phyloP scores from a whole-genome alignment of 768 basidiomycete species.

The Suillus ampliporus region DNA sequence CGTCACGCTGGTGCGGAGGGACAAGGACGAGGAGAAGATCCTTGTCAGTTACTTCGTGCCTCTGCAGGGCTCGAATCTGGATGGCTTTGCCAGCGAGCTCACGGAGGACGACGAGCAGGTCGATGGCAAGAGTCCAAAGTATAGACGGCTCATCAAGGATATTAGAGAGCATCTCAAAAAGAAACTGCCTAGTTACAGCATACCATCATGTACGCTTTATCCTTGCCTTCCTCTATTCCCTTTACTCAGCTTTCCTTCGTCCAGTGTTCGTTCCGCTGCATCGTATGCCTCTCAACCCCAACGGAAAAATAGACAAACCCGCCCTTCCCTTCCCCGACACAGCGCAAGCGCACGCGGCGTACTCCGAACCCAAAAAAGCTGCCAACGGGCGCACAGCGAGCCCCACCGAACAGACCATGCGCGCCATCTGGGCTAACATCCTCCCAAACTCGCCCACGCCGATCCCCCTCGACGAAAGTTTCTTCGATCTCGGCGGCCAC shows the following conservation, averaged over 20 bases:
- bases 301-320: slow-evolving; percentile 99
- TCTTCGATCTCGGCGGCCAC: slow-evolving; percentile 98
- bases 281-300: slow-evolving; percentile 97
- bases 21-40: slow-evolving; percentile 99
- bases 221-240: slow-evolving; percentile 6
- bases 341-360: slow-evolving; percentile 55
- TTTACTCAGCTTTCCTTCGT: slow-evolving; percentile 3
- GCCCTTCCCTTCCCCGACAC: slow-evolving; percentile 99
- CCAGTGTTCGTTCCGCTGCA: slow-evolving; percentile 92
- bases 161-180: slow-evolving; percentile 96
- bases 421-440: slow-evolving; percentile 82
- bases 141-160: slow-evolving; percentile 88
- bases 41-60: slow-evolving; percentile 98
- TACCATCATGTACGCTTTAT: slow-evolving; percentile 77
- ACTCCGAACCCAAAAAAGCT: slow-evolving; percentile 44
- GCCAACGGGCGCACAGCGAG: slow-evolving; percentile 47
- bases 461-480: slow-evolving; percentile 89
- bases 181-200: slow-evolving; percentile 93
- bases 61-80: slow-evolving; percentile 66
- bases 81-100: slow-evolving; percentile 73
- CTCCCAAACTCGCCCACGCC: slow-evolving; percentile 79
- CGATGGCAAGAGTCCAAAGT: slow-evolving; percentile 75
- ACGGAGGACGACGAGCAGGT: slow-evolving; percentile 53
- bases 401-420: slow-evolving; percentile 81
- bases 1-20: slow-evolving; percentile 93